Evolutionary conservation across 768 basidiomycete species (phyloP).

Genomic region (Brasilioporus rufonigricans): DNA sequence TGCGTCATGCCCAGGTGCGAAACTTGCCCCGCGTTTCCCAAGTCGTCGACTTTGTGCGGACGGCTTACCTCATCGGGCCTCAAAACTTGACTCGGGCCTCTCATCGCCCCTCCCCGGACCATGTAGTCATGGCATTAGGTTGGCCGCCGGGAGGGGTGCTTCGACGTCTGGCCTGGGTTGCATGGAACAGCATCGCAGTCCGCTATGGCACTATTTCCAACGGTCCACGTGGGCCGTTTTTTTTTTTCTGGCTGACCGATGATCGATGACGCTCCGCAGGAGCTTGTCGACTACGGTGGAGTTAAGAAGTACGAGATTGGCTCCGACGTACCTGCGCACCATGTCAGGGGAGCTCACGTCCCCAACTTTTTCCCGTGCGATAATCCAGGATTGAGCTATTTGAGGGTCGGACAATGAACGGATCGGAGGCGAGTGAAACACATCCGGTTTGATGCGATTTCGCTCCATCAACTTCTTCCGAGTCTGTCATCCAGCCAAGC

Average conservation of each 20-base stretch:
- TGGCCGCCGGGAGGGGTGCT: neutral
- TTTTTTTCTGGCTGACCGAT: neutral
- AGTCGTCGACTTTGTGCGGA: no score
- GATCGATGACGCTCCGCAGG: neutral
- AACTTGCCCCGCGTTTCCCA: no score
- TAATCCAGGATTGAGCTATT: neutral
- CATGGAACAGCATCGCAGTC: neutral
- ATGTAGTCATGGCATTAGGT: neutral
- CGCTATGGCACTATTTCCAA: neutral
- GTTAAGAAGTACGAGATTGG: neutral
- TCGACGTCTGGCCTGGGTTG: neutral
- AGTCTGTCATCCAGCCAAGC: neutral
- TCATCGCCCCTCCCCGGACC: neutral
- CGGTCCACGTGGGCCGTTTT: no score
- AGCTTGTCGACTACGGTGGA: neutral
- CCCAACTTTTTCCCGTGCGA: neutral
- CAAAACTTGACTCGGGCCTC: neutral
- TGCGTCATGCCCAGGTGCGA: no score
- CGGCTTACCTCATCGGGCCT: neutral
- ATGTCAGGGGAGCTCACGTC: neutral
- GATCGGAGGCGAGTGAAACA: neutral
- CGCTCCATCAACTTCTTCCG: neutral
- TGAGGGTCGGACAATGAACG: neutral
- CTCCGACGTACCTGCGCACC: neutral
- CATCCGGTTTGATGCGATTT: neutral